Base-by-base conservation (phyloP, 108 stramenopile genomes). In the Nitzschia palea region DNA sequence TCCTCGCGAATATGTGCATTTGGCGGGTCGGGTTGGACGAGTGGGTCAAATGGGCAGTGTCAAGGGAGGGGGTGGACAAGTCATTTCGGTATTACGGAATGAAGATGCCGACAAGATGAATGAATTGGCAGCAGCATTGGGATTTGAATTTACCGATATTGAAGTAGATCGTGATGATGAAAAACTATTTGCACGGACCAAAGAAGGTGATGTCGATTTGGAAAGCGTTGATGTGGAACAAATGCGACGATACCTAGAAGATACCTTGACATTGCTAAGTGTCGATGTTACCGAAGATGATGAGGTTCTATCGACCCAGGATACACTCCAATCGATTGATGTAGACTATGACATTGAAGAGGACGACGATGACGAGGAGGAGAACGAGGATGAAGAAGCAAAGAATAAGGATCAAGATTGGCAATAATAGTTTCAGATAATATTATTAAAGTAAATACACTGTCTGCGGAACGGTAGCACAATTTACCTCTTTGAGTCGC, bases 1-100 rank as follows among this genome's bases (percentile, higher is more conserved):
- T 75, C 87, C 92, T 55, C 68, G 89, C 1, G 93, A 94, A 63
- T 94, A 94, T 37, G 62, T 94, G 20, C 88, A 94, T 70, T 64
- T 90, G 61, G 89, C 89, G 1, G 93, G 93, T 26, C 84, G 93
- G 43, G 93, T 94, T 23, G 89, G 93, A n/a, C 84, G 89, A 23
- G 86, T 94, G 48, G 93, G 93, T 20, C 93, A 90, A 62, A 69
- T 78, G 63, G 89, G 89, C 42, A 81, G 79, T 47, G 85, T 80
- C 1, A 36, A 57, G 8, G 84, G 89, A 23, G 59, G 74, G 40
- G 88, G 92, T 14, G 89, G 89, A 30, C 72, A 68, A 30, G 93
- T 94, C 17, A 74, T 86, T 48, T 86, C 89, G 4, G 84, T 94
- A 15, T 44, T 94, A 23, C 73, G 76, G 42, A 62, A 70, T 27